Evolutionary conservation across 768 basidiomycete genomes (phyloP).

Genomic region (Phaeotremella skinneri): DNA sequence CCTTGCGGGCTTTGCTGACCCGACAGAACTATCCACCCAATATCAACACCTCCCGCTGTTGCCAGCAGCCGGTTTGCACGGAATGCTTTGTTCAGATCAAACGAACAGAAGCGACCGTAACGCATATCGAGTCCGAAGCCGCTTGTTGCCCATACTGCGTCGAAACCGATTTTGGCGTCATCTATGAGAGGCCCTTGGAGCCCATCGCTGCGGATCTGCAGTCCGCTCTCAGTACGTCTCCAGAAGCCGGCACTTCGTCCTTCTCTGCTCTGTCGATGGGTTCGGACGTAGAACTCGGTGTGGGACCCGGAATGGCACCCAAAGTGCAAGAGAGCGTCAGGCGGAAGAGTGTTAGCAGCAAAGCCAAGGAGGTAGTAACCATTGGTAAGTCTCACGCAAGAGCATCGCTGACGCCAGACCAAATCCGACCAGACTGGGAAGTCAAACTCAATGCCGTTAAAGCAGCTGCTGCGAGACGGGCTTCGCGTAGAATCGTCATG

Average conservation of each 20-base stretch:
- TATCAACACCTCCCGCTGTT: constrained; percentile 95
- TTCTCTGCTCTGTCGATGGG: constrained; percentile 34
- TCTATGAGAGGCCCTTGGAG: constrained; percentile 65
- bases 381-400: constrained; percentile 61
- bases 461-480: constrained; percentile 91
- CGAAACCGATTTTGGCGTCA: constrained; percentile 92
- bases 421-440: constrained; percentile 98
- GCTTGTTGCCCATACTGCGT: constrained; percentile 97
- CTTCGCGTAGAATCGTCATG: constrained; percentile 96
- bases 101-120: constrained; percentile 87
- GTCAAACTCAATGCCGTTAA: constrained; percentile 88
- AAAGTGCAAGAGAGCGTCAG: constrained; percentile 46
- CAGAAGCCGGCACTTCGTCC: constrained; percentile 26
- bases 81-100: constrained; percentile 99
- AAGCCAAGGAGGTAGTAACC: constrained; percentile 85
- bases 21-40: constrained; percentile 91
- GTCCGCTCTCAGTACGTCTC: constrained; percentile 32
- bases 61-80: constrained; percentile 97
- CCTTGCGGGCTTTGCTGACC: constrained; percentile 23
- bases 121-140: constrained; percentile 92
- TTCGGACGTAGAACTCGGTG: constrained; percentile 32
- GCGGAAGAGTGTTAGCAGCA: constrained; percentile 82
- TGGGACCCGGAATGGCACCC: constrained; percentile 40
- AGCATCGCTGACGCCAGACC: constrained; percentile 59
- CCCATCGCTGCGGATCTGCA: constrained; percentile 47